Evolutionary conservation across 2,329 filamentous ascomycete species (phyloP).

Genomic region (Ilyonectria mors-panacis): DNA sequence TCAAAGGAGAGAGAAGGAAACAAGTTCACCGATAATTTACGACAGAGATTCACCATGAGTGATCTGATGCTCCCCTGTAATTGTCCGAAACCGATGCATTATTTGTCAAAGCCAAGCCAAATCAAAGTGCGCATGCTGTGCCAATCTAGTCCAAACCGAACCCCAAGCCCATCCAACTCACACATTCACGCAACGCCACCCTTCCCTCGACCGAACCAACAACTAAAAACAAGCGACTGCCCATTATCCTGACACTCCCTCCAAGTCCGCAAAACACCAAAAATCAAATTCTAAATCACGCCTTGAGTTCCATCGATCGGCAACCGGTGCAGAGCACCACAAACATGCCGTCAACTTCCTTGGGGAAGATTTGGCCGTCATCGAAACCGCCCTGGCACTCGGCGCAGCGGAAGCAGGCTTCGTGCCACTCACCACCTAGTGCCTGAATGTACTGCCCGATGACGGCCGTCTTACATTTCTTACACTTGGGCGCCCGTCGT

Average conservation of each 20-base stretch:
- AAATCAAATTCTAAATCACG: slow-evolving; percentile 44
- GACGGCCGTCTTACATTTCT: slow-evolving; percentile 86
- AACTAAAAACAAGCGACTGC: slow-evolving; percentile 24
- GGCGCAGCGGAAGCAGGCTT: slow-evolving; percentile 88
- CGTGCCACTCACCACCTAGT: slow-evolving; percentile 93
- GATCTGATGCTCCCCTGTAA: background rate
- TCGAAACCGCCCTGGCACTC: slow-evolving; percentile 73
- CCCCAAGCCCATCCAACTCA: slow-evolving; percentile 4
- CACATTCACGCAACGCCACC: slow-evolving; percentile 30
- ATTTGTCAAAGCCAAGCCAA: slow-evolving; percentile 8
- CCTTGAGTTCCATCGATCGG: slow-evolving; percentile 73
- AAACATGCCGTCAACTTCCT: slow-evolving; percentile 64
- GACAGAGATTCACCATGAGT: slow-evolving; percentile 49
- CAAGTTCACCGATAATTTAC: slow-evolving; percentile 45
- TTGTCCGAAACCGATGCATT: slow-evolving; percentile 10
- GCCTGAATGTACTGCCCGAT: slow-evolving; percentile 92
- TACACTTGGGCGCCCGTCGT: slow-evolving; percentile 88
- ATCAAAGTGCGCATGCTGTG: slow-evolving; percentile 28
- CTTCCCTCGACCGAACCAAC: slow-evolving; percentile 9
- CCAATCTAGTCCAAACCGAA: slow-evolving; percentile 31
- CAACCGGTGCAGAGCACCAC: slow-evolving; percentile 74
- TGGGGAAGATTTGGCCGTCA: slow-evolving; percentile 76
- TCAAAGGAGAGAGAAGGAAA: slow-evolving; percentile 37
- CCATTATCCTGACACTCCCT: slow-evolving; percentile 29
- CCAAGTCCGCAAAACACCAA: slow-evolving; percentile 26